Percentiles rank a stretch among this genome's conserved stretches.
Conservation (phyloP, 1,284 basidiomycete genomes). For the Retiboletus fuscus region DNA sequence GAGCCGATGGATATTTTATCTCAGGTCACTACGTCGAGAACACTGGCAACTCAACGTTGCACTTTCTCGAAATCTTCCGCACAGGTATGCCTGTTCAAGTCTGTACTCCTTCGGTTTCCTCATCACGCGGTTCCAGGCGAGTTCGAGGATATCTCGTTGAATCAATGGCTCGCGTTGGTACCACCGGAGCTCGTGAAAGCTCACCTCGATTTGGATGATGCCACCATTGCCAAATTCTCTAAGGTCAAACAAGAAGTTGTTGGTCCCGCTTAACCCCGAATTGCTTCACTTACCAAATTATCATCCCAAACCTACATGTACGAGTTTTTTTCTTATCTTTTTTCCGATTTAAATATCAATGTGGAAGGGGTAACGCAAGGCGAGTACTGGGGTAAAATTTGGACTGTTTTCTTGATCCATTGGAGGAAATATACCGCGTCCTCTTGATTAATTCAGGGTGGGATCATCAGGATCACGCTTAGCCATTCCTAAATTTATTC, state of each 20-base stretch:
- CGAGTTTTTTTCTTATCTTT: conserved; percentile 19
- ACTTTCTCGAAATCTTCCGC: conserved; percentile 73
- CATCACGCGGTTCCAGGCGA: conserved; percentile 38
- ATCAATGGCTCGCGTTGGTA: conserved; percentile 67
- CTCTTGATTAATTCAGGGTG: conserved; percentile 23
- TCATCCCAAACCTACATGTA: conserved; percentile 28
- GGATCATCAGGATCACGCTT: conserved; percentile 9
- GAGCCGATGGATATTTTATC: conserved; percentile 12
- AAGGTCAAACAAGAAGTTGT: conserved; percentile 50
- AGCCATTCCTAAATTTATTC: background rate
- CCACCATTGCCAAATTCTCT: conserved; percentile 55
- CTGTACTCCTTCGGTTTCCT: background rate
- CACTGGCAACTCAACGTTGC: conserved; percentile 69
- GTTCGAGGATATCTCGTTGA: conserved; percentile 60
- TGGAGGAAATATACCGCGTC: background rate
- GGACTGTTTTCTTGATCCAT: background rate
- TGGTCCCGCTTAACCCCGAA: conserved; percentile 31
- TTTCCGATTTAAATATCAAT: background rate
- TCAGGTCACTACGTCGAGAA: conserved; percentile 78
- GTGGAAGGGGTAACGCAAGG: background rate
- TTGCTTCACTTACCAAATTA: conserved; percentile 6
- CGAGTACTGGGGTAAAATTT: background rate
- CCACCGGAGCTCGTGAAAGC: conserved; percentile 67
- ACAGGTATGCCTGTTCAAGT: conserved; percentile 52
- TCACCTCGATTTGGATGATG: conserved; percentile 61